phyloP scores from a whole-genome alignment of 2,329 filamentous ascomycete species.

The Sporothrix mexicana region DNA sequence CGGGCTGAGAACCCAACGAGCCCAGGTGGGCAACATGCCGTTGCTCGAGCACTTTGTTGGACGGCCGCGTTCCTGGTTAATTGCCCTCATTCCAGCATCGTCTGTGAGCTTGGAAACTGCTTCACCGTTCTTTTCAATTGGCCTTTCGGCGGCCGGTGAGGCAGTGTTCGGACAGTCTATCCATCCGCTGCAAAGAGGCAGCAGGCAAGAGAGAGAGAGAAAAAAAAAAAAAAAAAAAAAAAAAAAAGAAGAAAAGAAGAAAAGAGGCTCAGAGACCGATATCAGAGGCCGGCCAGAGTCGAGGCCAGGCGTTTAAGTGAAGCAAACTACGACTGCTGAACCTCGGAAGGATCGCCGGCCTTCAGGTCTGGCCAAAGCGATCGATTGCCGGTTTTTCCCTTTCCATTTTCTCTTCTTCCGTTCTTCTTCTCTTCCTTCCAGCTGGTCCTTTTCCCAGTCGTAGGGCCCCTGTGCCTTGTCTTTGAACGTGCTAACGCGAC shows the following conservation, averaged over 20 bases:
- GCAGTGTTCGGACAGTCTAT: conserved; percentile 24
- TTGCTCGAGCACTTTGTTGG: neutral
- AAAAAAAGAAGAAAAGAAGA: neutral
- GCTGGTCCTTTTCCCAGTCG: conserved; percentile 9
- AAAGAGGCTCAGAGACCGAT: too few relatives aligned
- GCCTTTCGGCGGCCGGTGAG: neutral
- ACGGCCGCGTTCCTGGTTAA: conserved; percentile 14
- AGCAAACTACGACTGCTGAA: too few relatives aligned
- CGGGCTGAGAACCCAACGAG: neutral
- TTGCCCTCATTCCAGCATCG: conserved; percentile 13
- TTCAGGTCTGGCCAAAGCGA: conserved; percentile 1
- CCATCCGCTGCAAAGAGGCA: conserved; percentile 12
- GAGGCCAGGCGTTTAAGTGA: neutral
- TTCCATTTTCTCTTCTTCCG: neutral
- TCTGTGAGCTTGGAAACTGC: too few relatives aligned
- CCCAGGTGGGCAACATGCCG: neutral
- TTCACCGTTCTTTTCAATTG: neutral
- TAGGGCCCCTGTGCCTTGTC: neutral
- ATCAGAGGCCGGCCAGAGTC: neutral
- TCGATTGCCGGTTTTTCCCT: conserved; percentile 9
- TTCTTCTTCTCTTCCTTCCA: conserved; percentile 12
- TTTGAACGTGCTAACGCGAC: neutral
- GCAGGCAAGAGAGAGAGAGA: neutral
- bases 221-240: neutral
- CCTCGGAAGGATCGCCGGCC: neutral